Evolutionary conservation across 176 grass and related monocot species (phyloP), one percentile per base, ranked within the genome.

Genomic region (Ensete ventricosum): DNA sequence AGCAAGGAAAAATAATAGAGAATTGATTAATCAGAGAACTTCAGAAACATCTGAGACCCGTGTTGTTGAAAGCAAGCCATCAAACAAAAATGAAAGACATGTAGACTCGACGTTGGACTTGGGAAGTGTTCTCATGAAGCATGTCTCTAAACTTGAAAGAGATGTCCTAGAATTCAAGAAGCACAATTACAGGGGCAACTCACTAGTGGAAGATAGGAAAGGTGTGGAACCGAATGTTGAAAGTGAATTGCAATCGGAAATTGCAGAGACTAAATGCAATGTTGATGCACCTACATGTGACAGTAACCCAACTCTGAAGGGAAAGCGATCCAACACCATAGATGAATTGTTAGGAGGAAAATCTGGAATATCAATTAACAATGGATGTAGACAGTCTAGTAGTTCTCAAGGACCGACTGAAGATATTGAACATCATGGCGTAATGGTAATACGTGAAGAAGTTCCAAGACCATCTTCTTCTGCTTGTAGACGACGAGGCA

Each of bases 81-180:
- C 53, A 68, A 29, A 49, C 9, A 62, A 26, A 63, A 78, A 62
- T 68, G 17, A 19, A 20, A 71, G 79, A 62, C 22, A 26, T 9
- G 9, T 53, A 74, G 82, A 78, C 67, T 71, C 67, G 55, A 62
- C 64, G 80, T 69, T 64, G 67, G 84, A 86, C n/a, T 50, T 89
- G 26, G 70, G 79, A 34, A 92, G 77, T 54, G 78, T 92, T 84
- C 79, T 87, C 60, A 79, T 89, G 55, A 87, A 89, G 77, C 87
- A 78, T 80, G 54, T 87, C 14, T 89, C 90, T 63, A 82, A 82
- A 81, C 79, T 92, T 49, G 86, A 92, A 82, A 78, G 70, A 81
- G 90, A 92, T 53, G 74, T 92, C 14, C 60, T 84, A 64, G 84
- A 87, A 82, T 82, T 79, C 26, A 92, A 86, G 76, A 88, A 82